Conservation (phyloP, 257 asterid species). For the Penstemon barbatus region DNA sequence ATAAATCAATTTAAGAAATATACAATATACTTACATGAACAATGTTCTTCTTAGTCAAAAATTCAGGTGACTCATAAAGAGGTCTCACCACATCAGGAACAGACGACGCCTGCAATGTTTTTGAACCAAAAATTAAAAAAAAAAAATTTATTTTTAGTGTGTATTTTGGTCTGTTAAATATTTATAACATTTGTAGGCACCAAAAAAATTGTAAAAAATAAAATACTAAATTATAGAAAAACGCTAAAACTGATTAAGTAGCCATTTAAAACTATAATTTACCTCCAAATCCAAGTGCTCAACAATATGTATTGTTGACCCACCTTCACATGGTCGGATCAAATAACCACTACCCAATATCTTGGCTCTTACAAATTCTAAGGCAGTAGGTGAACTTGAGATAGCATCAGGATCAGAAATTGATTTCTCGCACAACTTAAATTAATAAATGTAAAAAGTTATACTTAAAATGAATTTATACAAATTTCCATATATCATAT, state of each 20-base stretch:
- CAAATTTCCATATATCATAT: no score
- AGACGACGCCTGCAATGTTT: constrained; percentile 22
- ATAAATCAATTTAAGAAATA: no score
- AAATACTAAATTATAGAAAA: no score
- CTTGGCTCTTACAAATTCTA: constrained; percentile 30
- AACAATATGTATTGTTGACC: constrained; percentile 23
- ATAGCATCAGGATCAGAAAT: constrained; percentile 10
- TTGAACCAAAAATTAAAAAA: no score
- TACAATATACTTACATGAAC: no score
- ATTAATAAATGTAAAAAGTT: not conserved
- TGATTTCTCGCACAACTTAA: constrained; percentile 35
- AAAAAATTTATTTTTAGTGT: no score
- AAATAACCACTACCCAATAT: constrained; percentile 35
- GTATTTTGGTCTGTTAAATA: no score
- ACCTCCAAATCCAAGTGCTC: constrained; percentile 33
- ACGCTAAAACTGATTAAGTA: no score
- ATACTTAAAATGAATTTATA: no score
- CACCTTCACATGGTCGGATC: constrained; percentile 26
- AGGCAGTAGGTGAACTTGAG: constrained; percentile 18
- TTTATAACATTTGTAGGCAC: no score
- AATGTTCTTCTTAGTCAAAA: constrained; percentile 14
- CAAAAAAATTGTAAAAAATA: no score
- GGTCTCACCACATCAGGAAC: constrained; percentile 23
- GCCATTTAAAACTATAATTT: no score
- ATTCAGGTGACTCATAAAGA: constrained; percentile 27